These are phyloP conservation scores for Aspergillus nomiae DNA, from an alignment of 2,329 filamentous ascomycete genomes.

Conservation along the genomic window DNA sequence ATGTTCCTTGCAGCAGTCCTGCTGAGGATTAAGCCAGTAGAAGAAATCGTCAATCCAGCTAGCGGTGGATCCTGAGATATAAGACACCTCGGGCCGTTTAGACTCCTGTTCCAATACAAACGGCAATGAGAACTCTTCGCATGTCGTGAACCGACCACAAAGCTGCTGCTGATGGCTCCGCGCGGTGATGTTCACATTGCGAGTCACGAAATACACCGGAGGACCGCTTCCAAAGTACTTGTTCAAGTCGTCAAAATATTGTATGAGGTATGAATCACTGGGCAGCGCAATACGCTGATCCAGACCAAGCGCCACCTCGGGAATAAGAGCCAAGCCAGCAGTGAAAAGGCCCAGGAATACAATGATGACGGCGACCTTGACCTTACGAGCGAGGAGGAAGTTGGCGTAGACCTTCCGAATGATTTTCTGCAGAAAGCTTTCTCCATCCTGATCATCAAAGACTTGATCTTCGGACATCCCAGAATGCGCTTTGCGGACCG, in stretches of 20 bases:
- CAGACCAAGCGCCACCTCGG: slow-evolving; percentile 80
- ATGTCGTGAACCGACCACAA: slow-evolving; percentile 89
- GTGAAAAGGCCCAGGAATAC: slow-evolving; percentile 87
- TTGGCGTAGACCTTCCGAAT: slow-evolving; percentile 91
- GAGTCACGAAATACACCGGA: slow-evolving; percentile 93
- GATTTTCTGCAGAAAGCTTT: slow-evolving; percentile 80
- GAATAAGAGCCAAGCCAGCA: slow-evolving; percentile 79
- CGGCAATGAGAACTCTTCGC: slow-evolving; percentile 77
- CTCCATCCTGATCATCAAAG: slow-evolving; percentile 73
- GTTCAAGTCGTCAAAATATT: slow-evolving; percentile 95
- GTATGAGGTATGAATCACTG: slow-evolving; percentile 89
- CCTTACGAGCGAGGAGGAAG: slow-evolving; percentile 73
- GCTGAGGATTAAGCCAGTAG: slow-evolving; percentile 88
- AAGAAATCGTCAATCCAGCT: slow-evolving; percentile 98
- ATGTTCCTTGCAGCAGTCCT: slow-evolving; percentile 74
- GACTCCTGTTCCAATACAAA: slow-evolving; percentile 94
- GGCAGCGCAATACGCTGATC: slow-evolving; percentile 95
- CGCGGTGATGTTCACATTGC: slow-evolving; percentile 75
- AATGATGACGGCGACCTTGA: slow-evolving; percentile 74
- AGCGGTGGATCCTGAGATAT: slow-evolving; percentile 82
- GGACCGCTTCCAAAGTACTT: slow-evolving; percentile 88
- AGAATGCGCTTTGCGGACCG: slow-evolving; percentile 72
- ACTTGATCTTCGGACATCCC: slow-evolving; percentile 65
- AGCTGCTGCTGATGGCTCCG: slow-evolving; percentile 78
- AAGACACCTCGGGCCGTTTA: slow-evolving; percentile 84